phyloP scores from a whole-genome alignment of 2,329 filamentous ascomycete genomes.

The Dactylella cylindrospora region DNA sequence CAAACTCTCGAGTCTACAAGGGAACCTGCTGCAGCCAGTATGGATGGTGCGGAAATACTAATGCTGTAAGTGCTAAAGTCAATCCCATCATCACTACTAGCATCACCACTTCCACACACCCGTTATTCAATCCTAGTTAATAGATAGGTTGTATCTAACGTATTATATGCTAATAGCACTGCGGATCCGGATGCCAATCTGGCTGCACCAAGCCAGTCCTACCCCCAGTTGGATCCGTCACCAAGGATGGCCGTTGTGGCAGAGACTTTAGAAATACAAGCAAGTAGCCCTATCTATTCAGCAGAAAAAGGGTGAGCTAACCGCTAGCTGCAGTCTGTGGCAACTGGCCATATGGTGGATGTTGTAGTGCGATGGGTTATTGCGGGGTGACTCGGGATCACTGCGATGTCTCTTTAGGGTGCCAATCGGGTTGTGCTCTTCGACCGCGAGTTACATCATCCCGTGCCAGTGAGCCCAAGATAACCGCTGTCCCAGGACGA shows the following conservation, averaged over 20 bases:
- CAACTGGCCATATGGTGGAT: conserved; percentile 48
- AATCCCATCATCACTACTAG: not conserved
- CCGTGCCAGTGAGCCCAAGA: conserved; percentile 39
- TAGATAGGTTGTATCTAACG: not conserved
- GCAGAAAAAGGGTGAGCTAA: not conserved
- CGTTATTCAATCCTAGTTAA: conserved; percentile 34
- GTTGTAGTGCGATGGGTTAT: conserved; percentile 47
- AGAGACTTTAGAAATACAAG: conserved; percentile 48
- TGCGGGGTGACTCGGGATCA: conserved; percentile 37
- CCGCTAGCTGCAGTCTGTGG: conserved; percentile 12
- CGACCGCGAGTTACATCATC: conserved; percentile 7
- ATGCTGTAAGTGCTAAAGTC: conserved; percentile 44
- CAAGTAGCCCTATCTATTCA: not conserved
- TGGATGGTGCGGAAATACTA: conserved; percentile 54
- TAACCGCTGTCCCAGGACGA: conserved; percentile 35
- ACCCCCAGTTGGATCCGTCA: conserved; percentile 40
- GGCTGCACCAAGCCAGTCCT: conserved; percentile 50
- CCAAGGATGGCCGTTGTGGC: conserved; percentile 49
- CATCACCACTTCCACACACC: too few species aligned
- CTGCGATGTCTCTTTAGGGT: conserved; percentile 46
- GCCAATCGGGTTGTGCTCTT: conserved; percentile 49
- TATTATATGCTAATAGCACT: conserved; percentile 47
- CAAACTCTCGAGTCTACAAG: conserved; percentile 55
- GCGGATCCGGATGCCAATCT: conserved; percentile 53
- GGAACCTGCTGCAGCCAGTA: conserved; percentile 54